Conservation (phyloP, 495 filamentous ascomycete genomes). For the Lophium mytilinum region DNA sequence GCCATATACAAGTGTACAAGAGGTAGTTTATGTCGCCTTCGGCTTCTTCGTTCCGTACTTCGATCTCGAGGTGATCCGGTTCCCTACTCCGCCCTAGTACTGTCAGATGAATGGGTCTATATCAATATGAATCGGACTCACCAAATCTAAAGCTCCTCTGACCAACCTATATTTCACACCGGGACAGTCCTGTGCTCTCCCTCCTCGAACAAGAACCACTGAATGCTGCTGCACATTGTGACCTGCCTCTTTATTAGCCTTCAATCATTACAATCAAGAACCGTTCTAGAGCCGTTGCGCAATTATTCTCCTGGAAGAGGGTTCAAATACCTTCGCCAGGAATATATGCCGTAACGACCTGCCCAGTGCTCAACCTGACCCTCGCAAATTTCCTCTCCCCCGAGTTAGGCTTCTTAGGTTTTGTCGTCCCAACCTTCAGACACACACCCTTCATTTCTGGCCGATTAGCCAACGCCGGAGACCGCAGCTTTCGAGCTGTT, state of each 20-base stretch:
- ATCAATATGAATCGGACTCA: slow-evolving; percentile 41
- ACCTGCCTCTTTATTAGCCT: slow-evolving; percentile 38
- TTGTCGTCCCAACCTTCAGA: slow-evolving; percentile 80
- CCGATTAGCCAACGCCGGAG: slow-evolving; percentile 69
- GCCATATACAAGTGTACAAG: background rate
- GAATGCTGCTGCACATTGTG: slow-evolving; percentile 99
- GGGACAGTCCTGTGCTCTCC: slow-evolving; percentile 90
- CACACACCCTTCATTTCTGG: slow-evolving; percentile 93
- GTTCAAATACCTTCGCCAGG: slow-evolving; percentile 67
- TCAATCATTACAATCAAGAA: background rate
- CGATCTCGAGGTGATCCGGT: slow-evolving; percentile 70
- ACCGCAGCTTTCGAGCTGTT: slow-evolving; percentile 70
- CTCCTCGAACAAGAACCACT: slow-evolving; percentile 88
- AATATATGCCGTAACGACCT: slow-evolving; percentile 83
- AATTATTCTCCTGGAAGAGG: background rate
- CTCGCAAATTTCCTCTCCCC: slow-evolving; percentile 88
- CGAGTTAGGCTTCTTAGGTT: slow-evolving; percentile 98
- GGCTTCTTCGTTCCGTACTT: slow-evolving; percentile 99
- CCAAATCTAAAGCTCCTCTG: slow-evolving; percentile 87
- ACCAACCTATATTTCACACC: slow-evolving; percentile 95
- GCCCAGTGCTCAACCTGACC: slow-evolving; percentile 79
- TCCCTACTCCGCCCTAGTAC: slow-evolving; percentile 78
- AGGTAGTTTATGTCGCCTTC: slow-evolving; percentile 50
- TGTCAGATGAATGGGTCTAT: slow-evolving; percentile 1
- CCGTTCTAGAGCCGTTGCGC: background rate